Evolutionary conservation across 768 basidiomycete species (phyloP), one percentile per base, ranked within the genome.

Genomic region (Cantharellus anzutake): DNA sequence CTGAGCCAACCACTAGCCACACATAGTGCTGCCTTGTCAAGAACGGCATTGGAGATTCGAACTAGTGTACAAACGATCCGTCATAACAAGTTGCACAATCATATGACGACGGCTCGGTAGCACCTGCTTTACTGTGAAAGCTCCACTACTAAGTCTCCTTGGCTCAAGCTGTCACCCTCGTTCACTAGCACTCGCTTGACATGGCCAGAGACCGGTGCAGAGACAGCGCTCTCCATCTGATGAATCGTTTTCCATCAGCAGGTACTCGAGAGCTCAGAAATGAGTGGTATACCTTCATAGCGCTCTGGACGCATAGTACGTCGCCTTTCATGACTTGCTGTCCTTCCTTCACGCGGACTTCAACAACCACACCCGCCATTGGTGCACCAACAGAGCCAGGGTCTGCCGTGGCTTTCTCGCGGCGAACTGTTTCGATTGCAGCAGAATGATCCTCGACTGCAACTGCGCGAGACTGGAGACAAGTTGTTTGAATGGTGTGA

Each of bases 241-340:
- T 55, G 38, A 55, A 55, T 14, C 7, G 52, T 11, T 55, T 11
- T 37, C 7, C 52, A 55, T 11, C 11, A 55, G 7, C 44, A 48
- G 44, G 20, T 48, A 48, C 29, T 48, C 11, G 44, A 48, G 44
- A 29, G 44, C 11, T 48, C 44, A 7, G 7, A 55, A 58, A 20
- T 4, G 59, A 42, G 42, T 51, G 62, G 67, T 78, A 71, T 66
- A 79, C 88, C 84, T 94, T 93, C 94, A 97, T 97, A 14, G 94
- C 94, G 70, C 88, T 92, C 72, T 96, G 74, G 62, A 97, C 89
- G 71, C 86, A 86, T 64, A 97, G 74, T 60, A 94, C 92, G 74
- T 99, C 96, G 57, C 96, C 96, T 73, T 92, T 94, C 81, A 85
- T 93, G 71, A 99, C 92, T 68, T 94, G 90, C 61, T 93, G 85